Conservation (phyloP, 192 early-diverging fungal species). For the Linnemannia schmuckeri region DNA sequence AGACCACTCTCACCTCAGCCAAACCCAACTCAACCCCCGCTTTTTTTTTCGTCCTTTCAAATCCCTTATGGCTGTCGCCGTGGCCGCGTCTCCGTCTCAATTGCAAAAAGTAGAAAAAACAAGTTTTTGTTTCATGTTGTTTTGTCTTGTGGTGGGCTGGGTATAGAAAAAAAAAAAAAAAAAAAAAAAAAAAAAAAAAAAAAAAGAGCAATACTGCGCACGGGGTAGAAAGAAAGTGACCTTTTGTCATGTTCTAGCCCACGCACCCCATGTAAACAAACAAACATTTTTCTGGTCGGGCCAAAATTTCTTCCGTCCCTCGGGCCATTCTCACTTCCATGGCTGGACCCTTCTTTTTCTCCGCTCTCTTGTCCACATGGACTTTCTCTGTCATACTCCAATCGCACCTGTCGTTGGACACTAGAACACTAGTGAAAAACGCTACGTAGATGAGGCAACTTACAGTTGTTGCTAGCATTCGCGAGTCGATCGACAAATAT, state of each 20-base stretch:
- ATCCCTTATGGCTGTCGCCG: neutral
- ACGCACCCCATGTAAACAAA: neutral
- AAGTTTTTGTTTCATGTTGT: neutral
- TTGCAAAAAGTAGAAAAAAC: neutral
- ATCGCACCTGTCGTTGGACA: no score
- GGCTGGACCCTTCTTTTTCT: neutral
- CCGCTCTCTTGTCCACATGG: neutral
- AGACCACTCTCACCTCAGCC: no score
- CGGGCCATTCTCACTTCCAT: slow-evolving; percentile 1
- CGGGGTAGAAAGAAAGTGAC: neutral
- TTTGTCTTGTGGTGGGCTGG: neutral
- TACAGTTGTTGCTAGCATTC: no score
- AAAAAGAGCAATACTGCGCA: neutral
- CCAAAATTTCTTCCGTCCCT: slow-evolving; percentile 5
- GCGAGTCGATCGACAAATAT: no score
- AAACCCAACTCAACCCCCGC: no score
- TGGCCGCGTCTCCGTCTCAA: neutral
- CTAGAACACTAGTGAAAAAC: no score
- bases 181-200: neutral
- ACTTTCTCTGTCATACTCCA: neutral
- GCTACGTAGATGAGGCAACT: no score
- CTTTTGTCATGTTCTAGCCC: no score
- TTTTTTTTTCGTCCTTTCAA: no score
- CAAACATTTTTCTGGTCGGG: neutral
- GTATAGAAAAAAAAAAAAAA: neutral